Conservation (phyloP, 2,329 filamentous ascomycete species). For the Fusarium decemcellulare region DNA sequence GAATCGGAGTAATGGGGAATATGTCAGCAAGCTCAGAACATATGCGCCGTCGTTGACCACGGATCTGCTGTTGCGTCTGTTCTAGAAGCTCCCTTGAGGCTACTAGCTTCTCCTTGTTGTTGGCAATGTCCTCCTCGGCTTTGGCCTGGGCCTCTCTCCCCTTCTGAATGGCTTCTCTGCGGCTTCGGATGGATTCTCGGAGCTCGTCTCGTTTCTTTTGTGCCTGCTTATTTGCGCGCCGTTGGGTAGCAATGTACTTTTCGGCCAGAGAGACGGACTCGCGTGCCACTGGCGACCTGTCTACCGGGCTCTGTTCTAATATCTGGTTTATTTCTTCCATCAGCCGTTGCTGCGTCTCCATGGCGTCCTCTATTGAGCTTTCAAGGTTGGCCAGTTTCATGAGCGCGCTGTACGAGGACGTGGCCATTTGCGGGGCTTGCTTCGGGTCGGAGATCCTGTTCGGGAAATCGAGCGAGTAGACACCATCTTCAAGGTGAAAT, state of each 20-base stretch:
- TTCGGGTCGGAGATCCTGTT: slow-evolving; percentile 65
- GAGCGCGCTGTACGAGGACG: slow-evolving; percentile 88
- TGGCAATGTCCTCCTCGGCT: slow-evolving; percentile 72
- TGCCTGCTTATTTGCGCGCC: slow-evolving; percentile 74
- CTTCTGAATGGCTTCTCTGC: slow-evolving; percentile 76
- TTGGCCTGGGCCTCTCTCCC: slow-evolving; percentile 73
- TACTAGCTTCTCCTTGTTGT: slow-evolving; percentile 71
- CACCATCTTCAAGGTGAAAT: slow-evolving; percentile 87
- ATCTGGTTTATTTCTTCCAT: slow-evolving; percentile 82
- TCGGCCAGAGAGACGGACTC: slow-evolving; percentile 64
- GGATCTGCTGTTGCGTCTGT: slow-evolving; percentile 75
- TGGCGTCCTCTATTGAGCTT: slow-evolving; percentile 90
- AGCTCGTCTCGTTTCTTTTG: slow-evolving; percentile 77
- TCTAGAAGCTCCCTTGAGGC: slow-evolving; percentile 69
- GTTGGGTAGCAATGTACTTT: slow-evolving; percentile 73
- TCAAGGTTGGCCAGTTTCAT: slow-evolving; percentile 92
- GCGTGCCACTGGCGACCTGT: slow-evolving; percentile 63
- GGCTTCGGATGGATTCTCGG: slow-evolving; percentile 73
- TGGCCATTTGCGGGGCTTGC: slow-evolving; percentile 66
- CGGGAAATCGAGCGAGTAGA: slow-evolving; percentile 85
- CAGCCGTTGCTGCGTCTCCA: slow-evolving; percentile 81
- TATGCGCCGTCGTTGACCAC: slow-evolving; percentile 88
- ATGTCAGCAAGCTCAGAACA: slow-evolving; percentile 85
- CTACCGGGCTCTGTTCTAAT: slow-evolving; percentile 57
- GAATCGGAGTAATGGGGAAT: slow-evolving; percentile 81